A percentile compares a stretch with the other conserved stretches of the same genome.
phyloP scores from a whole-genome alignment of 2,329 filamentous ascomycete species.

The Calonectria naviculata region DNA sequence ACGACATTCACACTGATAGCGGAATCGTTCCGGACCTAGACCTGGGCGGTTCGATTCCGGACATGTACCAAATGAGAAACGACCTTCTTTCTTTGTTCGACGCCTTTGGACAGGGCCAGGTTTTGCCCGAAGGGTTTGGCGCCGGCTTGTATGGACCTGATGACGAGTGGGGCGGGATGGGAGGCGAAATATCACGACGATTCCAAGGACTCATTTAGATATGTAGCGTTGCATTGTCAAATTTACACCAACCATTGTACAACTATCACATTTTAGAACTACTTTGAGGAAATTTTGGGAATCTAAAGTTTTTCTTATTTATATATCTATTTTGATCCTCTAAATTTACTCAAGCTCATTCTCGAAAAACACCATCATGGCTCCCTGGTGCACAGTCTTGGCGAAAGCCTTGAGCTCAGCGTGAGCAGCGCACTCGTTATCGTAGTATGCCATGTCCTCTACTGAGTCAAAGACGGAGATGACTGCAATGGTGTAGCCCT shows the following conservation, averaged over 20 bases:
- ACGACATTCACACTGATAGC: slow-evolving; percentile 24
- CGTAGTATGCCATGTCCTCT: slow-evolving; percentile 72
- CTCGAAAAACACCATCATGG: slow-evolving; percentile 66
- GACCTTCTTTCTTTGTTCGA: slow-evolving; percentile 50
- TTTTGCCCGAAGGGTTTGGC: slow-evolving; percentile 28
- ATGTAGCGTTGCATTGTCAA: not conserved
- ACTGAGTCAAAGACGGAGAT: slow-evolving; percentile 66
- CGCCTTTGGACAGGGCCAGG: slow-evolving; percentile 45
- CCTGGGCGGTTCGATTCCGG: slow-evolving; percentile 37
- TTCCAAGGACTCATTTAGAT: slow-evolving; percentile 46
- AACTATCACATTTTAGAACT: not conserved
- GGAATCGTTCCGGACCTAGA: slow-evolving; percentile 24
- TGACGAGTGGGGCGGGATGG: slow-evolving; percentile 28
- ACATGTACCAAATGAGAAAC: slow-evolving; percentile 48
- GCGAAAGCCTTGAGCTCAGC: slow-evolving; percentile 45
- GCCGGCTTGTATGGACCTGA: slow-evolving; percentile 24
- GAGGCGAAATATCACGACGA: slow-evolving; percentile 44
- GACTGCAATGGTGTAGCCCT: slow-evolving; percentile 68
- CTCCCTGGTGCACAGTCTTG: slow-evolving; percentile 44
- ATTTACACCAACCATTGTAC: not conserved
- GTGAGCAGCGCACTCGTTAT: slow-evolving; percentile 54
- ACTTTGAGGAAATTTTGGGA: not conserved
- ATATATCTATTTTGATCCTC: slow-evolving; percentile 30
- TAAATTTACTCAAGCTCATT: slow-evolving; percentile 27
- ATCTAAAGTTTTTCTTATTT: not conserved